Base-by-base conservation (phyloP, 352 stramenopile genomes). In the Pythium phragmitis region DNA sequence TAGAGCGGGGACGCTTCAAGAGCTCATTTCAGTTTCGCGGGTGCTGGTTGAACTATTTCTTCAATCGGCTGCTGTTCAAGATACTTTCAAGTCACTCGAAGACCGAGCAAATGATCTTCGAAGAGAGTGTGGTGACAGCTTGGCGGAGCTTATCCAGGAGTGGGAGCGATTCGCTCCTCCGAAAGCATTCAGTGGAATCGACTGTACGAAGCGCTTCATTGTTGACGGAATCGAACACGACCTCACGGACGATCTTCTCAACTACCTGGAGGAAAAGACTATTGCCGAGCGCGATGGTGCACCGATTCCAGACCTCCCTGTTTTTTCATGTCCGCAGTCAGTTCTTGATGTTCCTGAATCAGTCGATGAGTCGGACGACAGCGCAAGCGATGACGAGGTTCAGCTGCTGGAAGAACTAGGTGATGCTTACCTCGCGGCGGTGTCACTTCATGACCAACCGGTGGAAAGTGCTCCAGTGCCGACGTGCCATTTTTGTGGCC, bases 211-310 rank as follows among this genome's bases (percentile, higher is more conserved):
- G 21, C 81, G 74, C 14, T 91, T 94, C 28, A 83, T 89, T 50
- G 80, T 92, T 46, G 80, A 94, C 66, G 80, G 85, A 0, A 75
- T 84, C 9, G 78, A 89, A 33, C 81, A 78, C 52, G 80, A 89
- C 1, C 62, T 94, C 13, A 90, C 83, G 2, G 83, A 92, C 43
- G 79, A 90, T 19, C 52, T 94, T 7, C 61, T 94, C 14, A 64
- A 70, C 5, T 89, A 90, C 58, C 58, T 94, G 19, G 74, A 91
- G 47, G 76, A 81, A 12, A 88, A 89, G 46, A 75, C 78, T 23
- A 62, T 75, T 9, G 85, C 85, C 23, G 82, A 92, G 51, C 59
- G 88, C 2, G 77, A 94, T 19, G 72, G 72, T 26, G 56, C 60
- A 26, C 68, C 75, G 47, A 56, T 89, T 46, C 79, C 85, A 14